Base-by-base conservation (phyloP, 768 basidiomycete species). In the Gymnopilus dilepis region DNA sequence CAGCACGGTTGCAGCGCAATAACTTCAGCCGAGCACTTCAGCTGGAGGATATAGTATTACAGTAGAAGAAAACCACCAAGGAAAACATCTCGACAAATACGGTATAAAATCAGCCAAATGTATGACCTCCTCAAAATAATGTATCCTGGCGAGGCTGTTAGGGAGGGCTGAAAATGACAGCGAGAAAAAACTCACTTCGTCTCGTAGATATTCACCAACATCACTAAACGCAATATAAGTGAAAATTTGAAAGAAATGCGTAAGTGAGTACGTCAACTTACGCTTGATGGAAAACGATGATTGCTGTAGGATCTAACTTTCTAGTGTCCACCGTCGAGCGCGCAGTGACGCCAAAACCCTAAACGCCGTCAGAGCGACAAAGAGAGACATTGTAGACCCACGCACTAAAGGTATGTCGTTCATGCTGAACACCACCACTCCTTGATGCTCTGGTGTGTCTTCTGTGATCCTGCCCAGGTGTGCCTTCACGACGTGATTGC, bases 231-330 rank as follows among this genome's bases (percentile, higher is more conserved):
- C 24, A 40, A 59, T 41, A 50, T 47, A 70, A 42, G 60, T 9
- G 45, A 58, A 45, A 26, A 15, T 50, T 43, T 56, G 42, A 50
- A 12, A 52, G 47, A 26, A 33, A 28, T n/a, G n/a, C n/a, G n/a
- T n/a, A 47, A 60, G 34, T 60, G 40, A 61, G 31, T 47, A n/a
- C n/a, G 43, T 47, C 53, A 24, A 73, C 90, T 58, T 72, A 96
- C 94, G 97, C 91, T 80, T 99, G 97, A 72, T 99, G 97, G 77
- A 99, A 99, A 2, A 98, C 97, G 51, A 99, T 89, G 60, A 99
- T 98, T 6, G 93, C 88, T 22, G 96, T 98, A 22, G 97, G 97
- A 72, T 99, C 97, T 43, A 99, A 76, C 84, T 99, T 99, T 67
- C 97, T 80, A 24, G 97, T 98, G 74, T 99, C 97, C 7, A 97